Evolutionary conservation across 306 rosid species (phyloP).

Genomic region (Leucaena leucocephala): DNA sequence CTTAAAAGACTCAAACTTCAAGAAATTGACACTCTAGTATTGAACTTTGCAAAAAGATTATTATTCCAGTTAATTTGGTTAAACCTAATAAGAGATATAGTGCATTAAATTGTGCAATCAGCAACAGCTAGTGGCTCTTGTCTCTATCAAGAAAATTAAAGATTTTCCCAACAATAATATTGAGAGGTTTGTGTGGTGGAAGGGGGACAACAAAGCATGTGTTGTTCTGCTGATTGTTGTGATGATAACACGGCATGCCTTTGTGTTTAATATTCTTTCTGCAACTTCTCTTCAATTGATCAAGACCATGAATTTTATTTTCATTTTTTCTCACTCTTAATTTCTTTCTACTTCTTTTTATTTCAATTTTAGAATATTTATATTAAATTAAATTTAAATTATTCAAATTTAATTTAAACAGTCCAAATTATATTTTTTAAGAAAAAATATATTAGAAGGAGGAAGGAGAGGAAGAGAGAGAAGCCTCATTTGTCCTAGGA

Average conservation of each 20-base stretch:
- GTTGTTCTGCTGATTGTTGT: no score
- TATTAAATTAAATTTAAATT: not conserved
- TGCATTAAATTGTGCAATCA: conserved; percentile 17
- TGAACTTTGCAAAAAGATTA: not conserved
- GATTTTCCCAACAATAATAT: conserved; percentile 26
- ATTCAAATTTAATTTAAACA: not conserved
- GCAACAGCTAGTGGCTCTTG: conserved; percentile 18
- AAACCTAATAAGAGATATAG: not conserved
- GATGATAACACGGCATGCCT: not conserved
- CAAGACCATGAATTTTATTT: not conserved
- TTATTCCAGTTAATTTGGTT: not conserved
- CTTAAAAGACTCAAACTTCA: not conserved
- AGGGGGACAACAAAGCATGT: no score
- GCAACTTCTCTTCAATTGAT: not conserved
- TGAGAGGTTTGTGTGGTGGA: conserved; percentile 5
- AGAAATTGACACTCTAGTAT: not conserved
- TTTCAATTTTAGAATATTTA: not conserved
- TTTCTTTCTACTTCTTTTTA: not conserved
- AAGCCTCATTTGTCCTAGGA: not conserved
- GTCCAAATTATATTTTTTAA: no score
- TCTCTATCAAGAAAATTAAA: conserved; percentile 34
- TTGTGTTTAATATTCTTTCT: conserved; percentile 18
- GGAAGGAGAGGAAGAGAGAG: not conserved
- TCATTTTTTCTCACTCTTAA: not conserved
- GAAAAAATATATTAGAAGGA: no score